Conservation (phyloP, 352 stramenopile genomes). For the Blastocystis sp. region DNA sequence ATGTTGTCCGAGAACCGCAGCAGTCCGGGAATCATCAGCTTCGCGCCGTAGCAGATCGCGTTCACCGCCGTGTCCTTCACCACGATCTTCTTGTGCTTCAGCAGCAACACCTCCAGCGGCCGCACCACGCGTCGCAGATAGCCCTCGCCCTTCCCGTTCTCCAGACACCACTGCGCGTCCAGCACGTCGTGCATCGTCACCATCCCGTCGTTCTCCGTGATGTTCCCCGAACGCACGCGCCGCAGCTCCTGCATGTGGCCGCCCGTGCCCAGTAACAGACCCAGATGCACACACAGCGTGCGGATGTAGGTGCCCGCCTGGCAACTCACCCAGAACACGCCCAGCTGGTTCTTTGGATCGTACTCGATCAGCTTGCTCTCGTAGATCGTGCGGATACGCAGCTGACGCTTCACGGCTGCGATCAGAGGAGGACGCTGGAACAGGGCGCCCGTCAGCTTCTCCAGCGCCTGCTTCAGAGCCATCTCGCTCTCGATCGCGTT, state of each 20-base stretch:
- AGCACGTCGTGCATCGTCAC: constrained; percentile 99
- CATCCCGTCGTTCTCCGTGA: constrained; percentile 87
- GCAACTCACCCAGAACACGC: constrained; percentile 75
- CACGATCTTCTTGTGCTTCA: constrained; percentile 96
- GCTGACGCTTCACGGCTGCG: constrained; percentile 95
- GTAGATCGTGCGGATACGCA: constrained; percentile 98
- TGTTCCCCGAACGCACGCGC: constrained; percentile 85
- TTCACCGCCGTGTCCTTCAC: constrained; percentile 99
- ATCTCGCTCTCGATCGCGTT: constrained; percentile 79
- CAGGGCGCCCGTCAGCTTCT: constrained; percentile 95
- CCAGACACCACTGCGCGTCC: constrained; percentile 95
- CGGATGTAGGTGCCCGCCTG: constrained; percentile 98
- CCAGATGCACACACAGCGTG: constrained; percentile 97
- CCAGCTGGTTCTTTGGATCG: constrained; percentile 88
- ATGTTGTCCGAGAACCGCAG: constrained; percentile 97
- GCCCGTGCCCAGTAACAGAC: constrained; percentile 86
- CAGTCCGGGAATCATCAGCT: constrained; percentile 98
- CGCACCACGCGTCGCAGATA: constrained; percentile 94
- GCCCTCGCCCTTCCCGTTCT: constrained; percentile 82
- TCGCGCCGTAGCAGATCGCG: constrained; percentile 98
- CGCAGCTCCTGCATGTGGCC: constrained; percentile 99
- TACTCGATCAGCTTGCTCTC: constrained; percentile 96
- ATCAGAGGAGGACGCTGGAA: constrained; percentile 99
- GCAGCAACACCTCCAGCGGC: constrained; percentile 91
- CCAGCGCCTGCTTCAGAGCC: constrained; percentile 83